Evolutionary conservation across 2,329 filamentous ascomycete species (phyloP).

Genomic region (Calonectria henricotiae): DNA sequence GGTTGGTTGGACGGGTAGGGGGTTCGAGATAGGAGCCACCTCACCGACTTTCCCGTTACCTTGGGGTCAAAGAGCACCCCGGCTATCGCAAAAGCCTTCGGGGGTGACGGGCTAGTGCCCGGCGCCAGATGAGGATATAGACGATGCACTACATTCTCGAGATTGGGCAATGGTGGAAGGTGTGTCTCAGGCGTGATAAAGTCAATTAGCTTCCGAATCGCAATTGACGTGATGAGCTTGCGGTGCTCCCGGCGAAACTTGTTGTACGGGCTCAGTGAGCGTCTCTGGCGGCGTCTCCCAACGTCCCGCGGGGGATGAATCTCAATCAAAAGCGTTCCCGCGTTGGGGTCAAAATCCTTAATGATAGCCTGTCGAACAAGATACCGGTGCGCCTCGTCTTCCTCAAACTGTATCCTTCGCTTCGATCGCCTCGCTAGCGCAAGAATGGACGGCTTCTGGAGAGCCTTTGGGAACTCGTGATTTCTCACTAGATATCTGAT

Average conservation of each 20-base stretch:
- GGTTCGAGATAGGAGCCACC: constrained; percentile 66
- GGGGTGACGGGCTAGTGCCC: constrained; percentile 35
- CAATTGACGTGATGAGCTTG: constrained; percentile 64
- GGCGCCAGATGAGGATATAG: constrained; percentile 66
- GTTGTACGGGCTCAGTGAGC: constrained; percentile 47
- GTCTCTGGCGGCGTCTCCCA: constrained; percentile 46
- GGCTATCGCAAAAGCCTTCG: constrained; percentile 62
- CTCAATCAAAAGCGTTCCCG: constrained; percentile 66
- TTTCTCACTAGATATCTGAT: constrained; percentile 77
- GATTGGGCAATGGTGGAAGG: constrained; percentile 60
- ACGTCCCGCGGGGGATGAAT: constrained; percentile 56
- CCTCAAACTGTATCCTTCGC: constrained; percentile 62
- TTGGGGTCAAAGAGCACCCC: constrained; percentile 60
- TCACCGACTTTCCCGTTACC: constrained; percentile 40
- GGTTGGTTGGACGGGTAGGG: constrained; percentile 63
- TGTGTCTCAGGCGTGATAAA: constrained; percentile 68
- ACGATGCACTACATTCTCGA: constrained; percentile 64
- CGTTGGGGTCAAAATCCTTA: constrained; percentile 65
- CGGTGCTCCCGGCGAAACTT: constrained; percentile 56
- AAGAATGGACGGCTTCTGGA: constrained; percentile 78
- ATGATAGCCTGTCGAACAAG: constrained; percentile 67
- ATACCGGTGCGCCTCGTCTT: constrained; percentile 70
- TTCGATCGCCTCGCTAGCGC: constrained; percentile 71
- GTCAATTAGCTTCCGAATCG: constrained; percentile 66
- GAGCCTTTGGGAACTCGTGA: constrained; percentile 77